phyloP scores from a whole-genome alignment of 192 early-diverging fungal species.

The Coemansia sp. region DNA sequence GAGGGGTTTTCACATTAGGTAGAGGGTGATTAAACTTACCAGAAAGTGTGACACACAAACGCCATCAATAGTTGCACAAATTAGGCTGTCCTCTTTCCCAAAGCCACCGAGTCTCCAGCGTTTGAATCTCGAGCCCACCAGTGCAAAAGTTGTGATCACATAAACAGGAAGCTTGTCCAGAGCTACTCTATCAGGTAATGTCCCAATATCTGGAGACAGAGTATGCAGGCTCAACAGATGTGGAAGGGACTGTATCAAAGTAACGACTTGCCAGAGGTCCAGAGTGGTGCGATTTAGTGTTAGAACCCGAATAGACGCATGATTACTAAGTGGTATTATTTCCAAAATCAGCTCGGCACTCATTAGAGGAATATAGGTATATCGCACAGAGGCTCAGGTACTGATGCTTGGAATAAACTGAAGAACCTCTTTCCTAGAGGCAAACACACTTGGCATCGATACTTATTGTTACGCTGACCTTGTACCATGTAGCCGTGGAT shows the following conservation, averaged over 20 bases:
- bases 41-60: too few species aligned
- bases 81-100: too few species aligned
- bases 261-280: not conserved
- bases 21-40: too few species aligned
- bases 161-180: too few species aligned
- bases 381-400: not conserved
- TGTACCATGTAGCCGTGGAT: not conserved
- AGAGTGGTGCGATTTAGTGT: not conserved
- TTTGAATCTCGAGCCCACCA: not conserved
- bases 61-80: too few species aligned
- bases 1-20: too few species aligned
- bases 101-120: constrained; percentile 12
- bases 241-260: too few species aligned
- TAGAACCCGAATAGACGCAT: not conserved
- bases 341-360: not conserved
- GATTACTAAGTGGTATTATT: not conserved
- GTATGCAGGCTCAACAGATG: too few species aligned
- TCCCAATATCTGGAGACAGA: too few species aligned
- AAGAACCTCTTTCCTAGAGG: not conserved
- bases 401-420: not conserved
- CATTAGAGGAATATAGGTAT: too few species aligned
- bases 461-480: too few species aligned
- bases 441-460: not conserved
- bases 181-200: not conserved
- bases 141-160: not conserved